Conservation (phyloP, 768 basidiomycete species). For the Trametes coccinea region DNA sequence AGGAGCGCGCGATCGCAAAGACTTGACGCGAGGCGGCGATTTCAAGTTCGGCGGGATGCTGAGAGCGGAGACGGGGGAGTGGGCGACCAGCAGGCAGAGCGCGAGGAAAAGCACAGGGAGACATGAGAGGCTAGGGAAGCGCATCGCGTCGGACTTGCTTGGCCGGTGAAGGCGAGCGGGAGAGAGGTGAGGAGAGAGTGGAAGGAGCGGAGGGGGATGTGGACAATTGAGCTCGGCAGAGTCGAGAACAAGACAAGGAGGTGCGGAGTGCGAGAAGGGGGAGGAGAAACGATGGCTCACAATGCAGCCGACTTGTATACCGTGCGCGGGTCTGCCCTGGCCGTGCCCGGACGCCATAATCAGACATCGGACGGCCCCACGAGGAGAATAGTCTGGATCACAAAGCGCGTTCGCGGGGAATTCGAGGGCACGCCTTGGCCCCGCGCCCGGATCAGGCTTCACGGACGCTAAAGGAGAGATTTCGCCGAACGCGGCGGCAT, state of each 20-base stretch:
- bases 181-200: not conserved
- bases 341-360: not conserved
- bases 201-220: conserved; percentile 4
- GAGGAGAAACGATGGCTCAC: not conserved
- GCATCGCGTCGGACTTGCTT: conserved; percentile 2
- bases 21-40: conserved; percentile 1
- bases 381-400: conserved; percentile 12
- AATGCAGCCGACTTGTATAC: conserved; percentile 1
- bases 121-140: conserved; percentile 6
- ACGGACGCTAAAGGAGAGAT: not conserved
- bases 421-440: not conserved
- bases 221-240: not conserved
- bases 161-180: not conserved
- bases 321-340: not conserved
- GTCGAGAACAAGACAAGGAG: not conserved
- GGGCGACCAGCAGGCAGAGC: conserved; percentile 3
- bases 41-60: conserved; percentile 7
- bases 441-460: conserved; percentile 9
- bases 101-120: conserved; percentile 8
- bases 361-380: conserved; percentile 15
- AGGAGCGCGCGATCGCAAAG: not conserved
- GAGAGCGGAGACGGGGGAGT: not conserved
- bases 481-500: conserved; percentile 4
- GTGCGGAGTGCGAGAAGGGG: not conserved
- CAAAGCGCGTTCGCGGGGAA: conserved; percentile 3